Evolutionary conservation across 495 filamentous ascomycete species (phyloP), one percentile per base, ranked within the genome.

Genomic region (Umbilicaria muhlenbergii): DNA sequence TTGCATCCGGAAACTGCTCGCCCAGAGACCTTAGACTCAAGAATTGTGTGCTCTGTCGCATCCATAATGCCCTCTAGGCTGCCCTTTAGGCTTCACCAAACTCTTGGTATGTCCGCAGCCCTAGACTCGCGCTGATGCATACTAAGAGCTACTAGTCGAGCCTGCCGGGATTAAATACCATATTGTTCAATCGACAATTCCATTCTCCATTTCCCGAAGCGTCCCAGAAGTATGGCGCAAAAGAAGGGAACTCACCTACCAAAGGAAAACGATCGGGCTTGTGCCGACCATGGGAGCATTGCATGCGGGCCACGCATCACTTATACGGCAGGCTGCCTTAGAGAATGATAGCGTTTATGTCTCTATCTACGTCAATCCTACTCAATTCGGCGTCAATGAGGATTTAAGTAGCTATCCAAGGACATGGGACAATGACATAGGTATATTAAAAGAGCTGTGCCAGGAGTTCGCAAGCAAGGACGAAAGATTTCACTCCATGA

Each of bases 211-310:
- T 8, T 28, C 24, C 5, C 24, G 24, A 28, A 28, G 24, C 8
- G 8, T 28, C 8, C 24, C 24, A 28, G 24, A 28, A 28, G 5
- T 28, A 28, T 28, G 24, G 24, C 24, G 24, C 24, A 6, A 28
- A 10, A 28, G 15, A 21, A 18, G n/a, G 12, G 18, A 12, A 39
- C 24, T 28, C 8, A 28, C 24, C 24, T 10, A 10, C 24, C 5
- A 10, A 6, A 28, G 8, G 8, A 3, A 43, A 36, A 78, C 78
- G 14, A 77, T 98, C 39, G 86, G 82, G 36, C 74, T 98, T 10
- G 86, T 98, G 7, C 91, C 91, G 0, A 98, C 91, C 10, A 95
- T 98, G 89, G 91, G 91, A 34, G 91, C 91, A 13, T 73, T 98
- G 0, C 91, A 98, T 60, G 73, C 81, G 45, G 91, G 91, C 19